These are phyloP conservation scores for Aureobasidium subglaciale DNA, from an alignment of 2,329 filamentous ascomycete species.

Conservation along the genomic window DNA sequence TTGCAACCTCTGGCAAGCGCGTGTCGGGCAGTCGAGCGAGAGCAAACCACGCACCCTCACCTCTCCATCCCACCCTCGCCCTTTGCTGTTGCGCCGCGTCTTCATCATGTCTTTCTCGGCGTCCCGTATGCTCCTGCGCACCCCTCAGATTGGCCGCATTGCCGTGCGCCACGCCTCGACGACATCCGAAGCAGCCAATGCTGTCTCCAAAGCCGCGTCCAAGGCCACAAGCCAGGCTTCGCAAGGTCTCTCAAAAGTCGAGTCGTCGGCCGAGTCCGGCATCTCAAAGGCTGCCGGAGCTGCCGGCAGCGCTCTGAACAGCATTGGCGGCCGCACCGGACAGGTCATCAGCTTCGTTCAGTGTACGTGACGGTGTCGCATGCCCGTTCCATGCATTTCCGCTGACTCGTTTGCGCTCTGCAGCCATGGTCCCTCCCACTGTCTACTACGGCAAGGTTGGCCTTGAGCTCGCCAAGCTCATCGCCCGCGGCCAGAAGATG, in stretches of 20 bases:
- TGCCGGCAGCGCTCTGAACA: slow-evolving; percentile 58
- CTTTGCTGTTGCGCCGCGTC: slow-evolving; percentile 1
- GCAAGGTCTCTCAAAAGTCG: slow-evolving; percentile 75
- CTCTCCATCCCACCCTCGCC: neutral
- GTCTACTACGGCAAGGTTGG: slow-evolving; percentile 89
- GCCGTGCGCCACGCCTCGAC: slow-evolving; percentile 43
- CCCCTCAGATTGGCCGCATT: slow-evolving; percentile 36
- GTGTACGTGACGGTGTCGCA: slow-evolving; percentile 55
- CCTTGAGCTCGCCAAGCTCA: slow-evolving; percentile 78
- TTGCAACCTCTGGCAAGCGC: slow-evolving; percentile 12
- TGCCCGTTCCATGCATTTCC: neutral
- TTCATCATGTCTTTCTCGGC: slow-evolving; percentile 41
- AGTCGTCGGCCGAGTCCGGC: slow-evolving; percentile 71
- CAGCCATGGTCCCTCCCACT: slow-evolving; percentile 77
- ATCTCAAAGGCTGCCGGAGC: slow-evolving; percentile 66
- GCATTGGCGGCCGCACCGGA: slow-evolving; percentile 77
- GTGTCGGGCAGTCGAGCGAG: slow-evolving; percentile 10
- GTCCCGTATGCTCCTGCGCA: slow-evolving; percentile 40
- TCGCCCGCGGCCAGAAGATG: slow-evolving; percentile 87
- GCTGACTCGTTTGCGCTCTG: neutral
- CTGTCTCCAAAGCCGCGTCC: slow-evolving; percentile 35
- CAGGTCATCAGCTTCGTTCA: slow-evolving; percentile 72
- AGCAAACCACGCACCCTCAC: slow-evolving; percentile 8
- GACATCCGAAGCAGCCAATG: slow-evolving; percentile 39
- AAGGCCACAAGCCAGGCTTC: slow-evolving; percentile 57